Evolutionary conservation across 441 rosid genomes (phyloP), one percentile per base, ranked within the genome.

Genomic region (Erodium trifolium): DNA sequence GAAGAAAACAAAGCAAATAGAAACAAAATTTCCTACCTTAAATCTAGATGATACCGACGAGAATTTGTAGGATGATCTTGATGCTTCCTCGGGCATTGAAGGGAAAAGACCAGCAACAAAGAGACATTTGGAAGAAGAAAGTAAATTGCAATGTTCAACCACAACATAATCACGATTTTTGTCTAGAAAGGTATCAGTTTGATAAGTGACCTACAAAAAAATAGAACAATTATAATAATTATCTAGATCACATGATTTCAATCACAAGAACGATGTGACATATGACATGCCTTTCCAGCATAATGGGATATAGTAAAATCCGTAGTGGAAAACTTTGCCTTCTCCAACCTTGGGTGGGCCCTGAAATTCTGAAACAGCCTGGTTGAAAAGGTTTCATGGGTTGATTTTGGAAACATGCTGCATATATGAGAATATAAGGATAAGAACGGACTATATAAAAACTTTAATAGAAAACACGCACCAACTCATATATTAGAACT

Each of bases 341-440:
- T 91, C 80, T 83, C 83, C 76, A 91, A 88, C 71, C 99, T 90
- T 77, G 91, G 85, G 76, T 95, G 93, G 80, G 81, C 89, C 78
- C 87, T 89, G 78, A 87, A 89, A 51, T 97, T 92, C 83, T 90
- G 97, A 77, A 92, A 92, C 62, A 95, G 85, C 92, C 93, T 95
- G 73, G 89, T 95, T 14, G 99, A 97, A 80, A 95, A 95, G 69
- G 97, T 95, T 79, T 95, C 98, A 82, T 92, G 93, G 2, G 99
- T 95, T 73, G 99, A 92, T 78, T 97, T 89, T 29, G 99, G 99
- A 69, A 92, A 95, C 99, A 92, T 92, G 71, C 99, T 95, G 78
- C 80, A 86, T 23, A 59, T 62, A 62, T 62, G 23, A 11, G 35
- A 62, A 27, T 23, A 23, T 62, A 31, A 62, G 65, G 41, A 72